Base-by-base conservation (phyloP, 176 grass and related monocot species). In the Zea luxurians region DNA sequence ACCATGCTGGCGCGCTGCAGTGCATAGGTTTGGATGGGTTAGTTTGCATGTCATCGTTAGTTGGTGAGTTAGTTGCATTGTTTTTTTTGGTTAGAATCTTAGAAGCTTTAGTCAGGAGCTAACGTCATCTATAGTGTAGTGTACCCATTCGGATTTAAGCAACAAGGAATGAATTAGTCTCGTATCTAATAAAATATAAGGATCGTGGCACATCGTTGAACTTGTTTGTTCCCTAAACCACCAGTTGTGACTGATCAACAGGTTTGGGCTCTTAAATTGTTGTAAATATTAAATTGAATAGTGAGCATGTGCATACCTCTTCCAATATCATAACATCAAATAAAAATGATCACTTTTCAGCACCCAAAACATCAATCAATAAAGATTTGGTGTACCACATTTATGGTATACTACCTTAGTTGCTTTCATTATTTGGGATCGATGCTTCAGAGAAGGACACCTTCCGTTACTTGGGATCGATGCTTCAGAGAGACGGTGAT, bases 311-410 rank as follows among this genome's bases (percentile, higher is more conserved):
- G 74, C 57, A 46, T 36, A 60, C 10, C 9, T 50, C 61, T 64
- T 34, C 45, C 50, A 77, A 63, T 64, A 15, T 63, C 48, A 11
- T n/a, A 77, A 10, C 74, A 38, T 37, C 42, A 66, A 66, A 52
- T 7, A 65, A 48, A 64, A 66, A 37, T 38, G 8, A 64, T 49
- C 8, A 46, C 15, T 65, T 78, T 64, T 10, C 27, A 13, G 45
- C 27, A 1, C 34, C 43, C 17, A 77, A 50, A 64, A 49, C 60
- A 65, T 77, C 8, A 18, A 64, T 38, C 37, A 63, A 37, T 4
- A 62, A 47, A 47, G 42, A 49, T 4, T 0, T 7, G 21, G 4
- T 10, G 8, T 55, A 44, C 15, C 37, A 49, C 60, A 80, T 10
- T 74, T 46, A 80, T 80, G 42, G 54, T 58, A 55, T 55, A 55